Evolutionary conservation across 1,284 basidiomycete genomes (phyloP).

Genomic region (Tilletia setariae): DNA sequence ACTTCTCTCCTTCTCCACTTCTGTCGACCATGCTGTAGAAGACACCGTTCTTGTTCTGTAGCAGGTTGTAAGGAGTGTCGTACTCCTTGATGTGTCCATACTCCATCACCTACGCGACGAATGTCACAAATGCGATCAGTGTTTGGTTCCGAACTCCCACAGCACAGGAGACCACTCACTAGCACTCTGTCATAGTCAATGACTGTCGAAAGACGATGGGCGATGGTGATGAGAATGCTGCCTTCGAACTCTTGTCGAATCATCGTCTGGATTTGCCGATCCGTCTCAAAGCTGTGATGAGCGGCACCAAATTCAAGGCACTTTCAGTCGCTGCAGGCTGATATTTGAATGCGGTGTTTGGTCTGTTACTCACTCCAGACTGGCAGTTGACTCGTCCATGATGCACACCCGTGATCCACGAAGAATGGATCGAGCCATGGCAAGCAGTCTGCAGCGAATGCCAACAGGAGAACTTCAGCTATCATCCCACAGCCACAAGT

Average conservation of each 20-base stretch:
- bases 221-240: conserved; percentile 32
- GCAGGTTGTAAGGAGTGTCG: conserved; percentile 15
- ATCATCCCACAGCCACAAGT: not conserved
- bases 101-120: conserved; percentile 13
- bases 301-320: no score
- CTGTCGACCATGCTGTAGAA: conserved; percentile 13
- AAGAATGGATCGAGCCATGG: conserved; percentile 47
- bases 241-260: conserved; percentile 74
- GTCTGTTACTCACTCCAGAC: conserved; percentile 50
- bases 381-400: conserved; percentile 52
- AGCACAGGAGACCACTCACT: not conserved
- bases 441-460: conserved; percentile 55
- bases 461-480: not conserved
- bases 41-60: not conserved
- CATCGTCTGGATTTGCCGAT: conserved; percentile 65
- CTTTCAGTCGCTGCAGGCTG: no score
- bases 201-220: conserved; percentile 16
- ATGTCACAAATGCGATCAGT: not conserved
- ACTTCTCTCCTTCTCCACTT: conserved; percentile 13
- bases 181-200: conserved; percentile 16
- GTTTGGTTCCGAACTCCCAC: not conserved
- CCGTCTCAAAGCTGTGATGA: conserved; percentile 29
- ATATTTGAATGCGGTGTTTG: not conserved
- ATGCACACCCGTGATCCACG: conserved; percentile 43
- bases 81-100: conserved; percentile 14